Evolutionary conservation across 805 yeast species (phyloP).

Genomic region (Candida manassasensis): DNA sequence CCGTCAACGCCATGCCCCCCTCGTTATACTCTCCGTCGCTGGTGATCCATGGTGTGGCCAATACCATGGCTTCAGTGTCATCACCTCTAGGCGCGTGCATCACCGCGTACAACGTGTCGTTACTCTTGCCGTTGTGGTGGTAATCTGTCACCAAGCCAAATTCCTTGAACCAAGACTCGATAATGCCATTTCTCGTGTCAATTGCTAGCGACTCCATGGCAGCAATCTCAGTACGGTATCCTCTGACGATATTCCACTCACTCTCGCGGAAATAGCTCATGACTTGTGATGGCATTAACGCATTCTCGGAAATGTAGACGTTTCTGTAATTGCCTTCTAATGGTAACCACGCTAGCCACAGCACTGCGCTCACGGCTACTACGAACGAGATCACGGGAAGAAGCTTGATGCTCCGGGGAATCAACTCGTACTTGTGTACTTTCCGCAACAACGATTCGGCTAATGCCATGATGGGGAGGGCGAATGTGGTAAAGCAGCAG

Average conservation of each 20-base stretch:
- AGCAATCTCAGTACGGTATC: constrained; percentile 61
- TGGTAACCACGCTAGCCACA: constrained; percentile 61
- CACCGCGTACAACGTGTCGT: constrained; percentile 63
- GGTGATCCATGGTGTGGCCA: constrained; percentile 84
- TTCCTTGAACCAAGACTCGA: constrained; percentile 59
- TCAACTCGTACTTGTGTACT: constrained; percentile 35
- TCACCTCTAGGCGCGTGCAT: constrained; percentile 94
- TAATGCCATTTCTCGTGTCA: constrained; percentile 38
- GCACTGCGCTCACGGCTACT: constrained; percentile 30
- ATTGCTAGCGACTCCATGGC: constrained; percentile 30
- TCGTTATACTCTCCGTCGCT: constrained; percentile 60
- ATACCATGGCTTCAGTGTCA: constrained; percentile 90
- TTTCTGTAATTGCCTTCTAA: constrained; percentile 73
- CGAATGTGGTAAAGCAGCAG: too few relatives aligned
- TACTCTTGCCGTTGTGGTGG: constrained; percentile 38
- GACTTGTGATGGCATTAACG: constrained; percentile 95
- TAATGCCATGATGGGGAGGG: constrained; percentile 31
- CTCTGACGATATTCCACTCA: constrained; percentile 90
- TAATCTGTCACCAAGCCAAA: constrained; percentile 64
- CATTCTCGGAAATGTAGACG: constrained; percentile 92
- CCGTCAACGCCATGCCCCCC: constrained; percentile 73
- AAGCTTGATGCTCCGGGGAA: constrained; percentile 30
- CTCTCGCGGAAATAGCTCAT: constrained; percentile 86
- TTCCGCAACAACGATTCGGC: constrained; percentile 38
- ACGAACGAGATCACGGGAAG: constrained; percentile 31